These are phyloP conservation scores for Mycosphaerella sp. DNA, from an alignment of 2,329 filamentous ascomycete species.

Conservation along the genomic window DNA sequence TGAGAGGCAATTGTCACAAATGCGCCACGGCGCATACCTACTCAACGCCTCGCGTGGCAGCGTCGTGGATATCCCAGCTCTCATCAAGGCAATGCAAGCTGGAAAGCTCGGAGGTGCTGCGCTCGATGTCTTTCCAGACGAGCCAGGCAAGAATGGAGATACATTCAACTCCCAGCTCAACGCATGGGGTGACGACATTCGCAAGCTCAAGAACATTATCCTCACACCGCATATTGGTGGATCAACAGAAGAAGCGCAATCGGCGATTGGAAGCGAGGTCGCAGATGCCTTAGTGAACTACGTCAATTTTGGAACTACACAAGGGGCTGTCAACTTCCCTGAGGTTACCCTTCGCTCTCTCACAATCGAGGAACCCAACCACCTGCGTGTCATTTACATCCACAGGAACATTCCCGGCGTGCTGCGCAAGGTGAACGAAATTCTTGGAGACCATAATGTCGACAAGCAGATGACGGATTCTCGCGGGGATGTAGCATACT, in stretches of 20 bases:
- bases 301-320: slow-evolving; percentile 88
- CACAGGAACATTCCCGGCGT: slow-evolving; percentile 97
- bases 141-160: slow-evolving; percentile 88
- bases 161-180: slow-evolving; percentile 87
- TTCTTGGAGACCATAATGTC: slow-evolving; percentile 91
- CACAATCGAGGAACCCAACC: slow-evolving; percentile 80
- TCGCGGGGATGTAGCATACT: slow-evolving; percentile 85
- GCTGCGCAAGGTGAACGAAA: slow-evolving; percentile 87
- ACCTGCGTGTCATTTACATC: slow-evolving; percentile 91
- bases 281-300: slow-evolving; percentile 82
- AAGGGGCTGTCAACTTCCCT: slow-evolving; percentile 94
- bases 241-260: slow-evolving; percentile 95
- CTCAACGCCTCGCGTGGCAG: slow-evolving; percentile 94
- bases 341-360: slow-evolving; percentile 86
- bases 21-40: slow-evolving; percentile 89
- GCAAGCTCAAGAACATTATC: slow-evolving; percentile 83
- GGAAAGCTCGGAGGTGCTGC: slow-evolving; percentile 90
- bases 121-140: slow-evolving; percentile 92
- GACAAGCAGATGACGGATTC: slow-evolving; percentile 99
- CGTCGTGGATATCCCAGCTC: slow-evolving; percentile 86
- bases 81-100: slow-evolving; percentile 77
- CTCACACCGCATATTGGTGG: slow-evolving; percentile 95
- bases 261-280: slow-evolving; percentile 92
- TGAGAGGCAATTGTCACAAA: slow-evolving; percentile 68
- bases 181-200: slow-evolving; percentile 76